Evolutionary conservation across 495 filamentous ascomycete genomes (phyloP).

Genomic region (Aspergillus carlsbadensis): DNA sequence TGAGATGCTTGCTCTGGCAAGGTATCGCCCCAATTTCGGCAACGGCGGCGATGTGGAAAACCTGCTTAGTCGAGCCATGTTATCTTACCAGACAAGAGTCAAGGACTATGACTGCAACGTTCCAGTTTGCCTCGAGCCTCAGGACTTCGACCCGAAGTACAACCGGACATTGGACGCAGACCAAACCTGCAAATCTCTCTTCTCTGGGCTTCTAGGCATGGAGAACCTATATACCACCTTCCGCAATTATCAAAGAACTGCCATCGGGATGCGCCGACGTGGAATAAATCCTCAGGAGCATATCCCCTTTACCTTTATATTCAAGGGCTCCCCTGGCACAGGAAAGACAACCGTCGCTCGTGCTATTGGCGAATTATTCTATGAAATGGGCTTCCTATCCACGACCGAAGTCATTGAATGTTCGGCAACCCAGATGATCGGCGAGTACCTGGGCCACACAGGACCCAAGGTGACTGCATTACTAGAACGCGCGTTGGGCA

Average conservation of each 20-base stretch:
- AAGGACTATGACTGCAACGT: too few species aligned
- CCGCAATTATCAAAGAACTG: constrained; percentile 20
- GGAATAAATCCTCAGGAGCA: constrained; percentile 10
- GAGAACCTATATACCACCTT: constrained; percentile 18
- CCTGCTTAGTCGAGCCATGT: not conserved
- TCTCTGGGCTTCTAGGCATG: not conserved
- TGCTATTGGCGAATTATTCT: constrained; percentile 25
- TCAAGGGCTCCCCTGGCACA: constrained; percentile 30
- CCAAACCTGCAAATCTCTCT: not conserved
- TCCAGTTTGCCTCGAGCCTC: not conserved
- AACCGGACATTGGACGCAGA: not conserved
- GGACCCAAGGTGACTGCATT: constrained; percentile 39
- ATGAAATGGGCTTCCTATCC: constrained; percentile 40
- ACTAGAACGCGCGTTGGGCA: constrained; percentile 59
- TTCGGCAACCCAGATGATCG: constrained; percentile 40
- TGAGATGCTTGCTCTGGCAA: not conserved
- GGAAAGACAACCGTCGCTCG: constrained; percentile 49
- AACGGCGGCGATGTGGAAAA: not conserved
- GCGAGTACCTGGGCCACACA: constrained; percentile 37
- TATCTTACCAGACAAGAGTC: not conserved
- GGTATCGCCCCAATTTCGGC: not conserved
- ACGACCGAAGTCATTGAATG: constrained; percentile 35
- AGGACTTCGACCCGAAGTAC: not conserved
- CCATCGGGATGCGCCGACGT: constrained; percentile 15
- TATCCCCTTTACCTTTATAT: constrained; percentile 16